Conservation (phyloP, 1,284 basidiomycete species). For the Sporisorium exsertum region DNA sequence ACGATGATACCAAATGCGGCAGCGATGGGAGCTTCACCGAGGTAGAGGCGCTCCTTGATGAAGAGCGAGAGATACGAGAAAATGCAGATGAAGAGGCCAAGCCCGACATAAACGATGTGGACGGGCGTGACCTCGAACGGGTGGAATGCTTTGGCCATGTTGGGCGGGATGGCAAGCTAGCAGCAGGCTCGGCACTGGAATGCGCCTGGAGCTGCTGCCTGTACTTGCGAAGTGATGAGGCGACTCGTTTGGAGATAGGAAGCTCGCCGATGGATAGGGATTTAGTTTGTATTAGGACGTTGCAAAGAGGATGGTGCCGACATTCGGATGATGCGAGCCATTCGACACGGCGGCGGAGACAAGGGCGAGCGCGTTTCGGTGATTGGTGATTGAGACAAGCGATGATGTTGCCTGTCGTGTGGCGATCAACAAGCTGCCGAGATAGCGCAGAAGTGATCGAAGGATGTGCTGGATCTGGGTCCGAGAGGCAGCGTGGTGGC, state of each 20-base stretch:
- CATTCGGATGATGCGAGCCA: constrained; percentile 28
- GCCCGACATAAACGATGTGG: constrained; percentile 65
- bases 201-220: background rate
- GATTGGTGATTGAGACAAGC: background rate
- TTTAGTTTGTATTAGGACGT: constrained; percentile 17
- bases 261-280: background rate
- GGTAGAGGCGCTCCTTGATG: constrained; percentile 90
- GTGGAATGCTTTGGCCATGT: constrained; percentile 54
- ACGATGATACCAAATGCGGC: constrained; percentile 94
- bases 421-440: background rate
- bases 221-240: background rate
- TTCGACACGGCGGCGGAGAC: constrained; percentile 4
- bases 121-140: constrained; percentile 66
- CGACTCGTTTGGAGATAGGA: background rate
- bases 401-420: too few relatives aligned
- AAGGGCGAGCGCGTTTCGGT: too few relatives aligned
- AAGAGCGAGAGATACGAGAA: constrained; percentile 95
- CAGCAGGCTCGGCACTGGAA: background rate
- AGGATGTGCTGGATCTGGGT: background rate
- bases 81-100: constrained; percentile 71
- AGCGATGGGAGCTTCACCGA: constrained; percentile 96
- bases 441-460: background rate
- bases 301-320: constrained; percentile 30
- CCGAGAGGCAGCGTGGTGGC: background rate
- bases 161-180: background rate